A percentile compares a stretch with the other conserved stretches of the same genome.
These are phyloP conservation scores for Senecio squalidus DNA, from an alignment of 140 eudicot genomes.

Conservation along the genomic window DNA sequence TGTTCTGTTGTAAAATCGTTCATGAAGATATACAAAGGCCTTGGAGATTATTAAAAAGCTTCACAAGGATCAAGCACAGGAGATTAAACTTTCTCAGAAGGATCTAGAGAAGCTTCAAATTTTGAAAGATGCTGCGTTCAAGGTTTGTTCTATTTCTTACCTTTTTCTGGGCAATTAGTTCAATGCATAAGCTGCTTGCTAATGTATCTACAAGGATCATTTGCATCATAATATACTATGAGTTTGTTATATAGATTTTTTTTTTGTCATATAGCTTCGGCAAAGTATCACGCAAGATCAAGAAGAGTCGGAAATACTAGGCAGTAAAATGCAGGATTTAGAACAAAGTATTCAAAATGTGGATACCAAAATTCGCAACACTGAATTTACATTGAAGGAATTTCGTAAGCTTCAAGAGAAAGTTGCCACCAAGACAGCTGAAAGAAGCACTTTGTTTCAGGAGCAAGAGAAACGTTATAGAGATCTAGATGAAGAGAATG, in stretches of 20 bases:
- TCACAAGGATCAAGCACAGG: slow-evolving; percentile 95
- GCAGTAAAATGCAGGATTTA: slow-evolving; percentile 57
- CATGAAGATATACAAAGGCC: slow-evolving; percentile 82
- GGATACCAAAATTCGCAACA: slow-evolving; percentile 62
- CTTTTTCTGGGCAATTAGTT: background rate
- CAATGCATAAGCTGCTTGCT: background rate
- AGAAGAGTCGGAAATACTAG: slow-evolving; percentile 63
- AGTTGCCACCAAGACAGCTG: slow-evolving; percentile 52
- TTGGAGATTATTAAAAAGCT: slow-evolving; percentile 96
- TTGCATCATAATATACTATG: background rate
- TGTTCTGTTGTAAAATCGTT: slow-evolving; percentile 1
- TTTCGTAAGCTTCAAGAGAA: slow-evolving; percentile 37
- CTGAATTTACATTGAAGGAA: slow-evolving; percentile 50
- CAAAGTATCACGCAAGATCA: slow-evolving; percentile 76
- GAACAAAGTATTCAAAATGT: slow-evolving; percentile 48
- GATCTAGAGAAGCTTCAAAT: slow-evolving; percentile 84
- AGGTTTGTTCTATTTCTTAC: slow-evolving; percentile 42
- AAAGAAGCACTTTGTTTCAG: slow-evolving; percentile 49
- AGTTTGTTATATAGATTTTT: background rate
- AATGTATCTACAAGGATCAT: background rate
- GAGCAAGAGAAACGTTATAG: slow-evolving; percentile 39
- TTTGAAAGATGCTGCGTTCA: slow-evolving; percentile 82
- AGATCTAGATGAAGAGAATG: slow-evolving; percentile 58
- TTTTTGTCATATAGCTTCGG: slow-evolving; percentile 50
- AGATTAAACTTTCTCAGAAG: slow-evolving; percentile 78